Evolutionary conservation across 2,329 filamentous ascomycete species (phyloP).

Genomic region (Chrysoporthe cubensis): DNA sequence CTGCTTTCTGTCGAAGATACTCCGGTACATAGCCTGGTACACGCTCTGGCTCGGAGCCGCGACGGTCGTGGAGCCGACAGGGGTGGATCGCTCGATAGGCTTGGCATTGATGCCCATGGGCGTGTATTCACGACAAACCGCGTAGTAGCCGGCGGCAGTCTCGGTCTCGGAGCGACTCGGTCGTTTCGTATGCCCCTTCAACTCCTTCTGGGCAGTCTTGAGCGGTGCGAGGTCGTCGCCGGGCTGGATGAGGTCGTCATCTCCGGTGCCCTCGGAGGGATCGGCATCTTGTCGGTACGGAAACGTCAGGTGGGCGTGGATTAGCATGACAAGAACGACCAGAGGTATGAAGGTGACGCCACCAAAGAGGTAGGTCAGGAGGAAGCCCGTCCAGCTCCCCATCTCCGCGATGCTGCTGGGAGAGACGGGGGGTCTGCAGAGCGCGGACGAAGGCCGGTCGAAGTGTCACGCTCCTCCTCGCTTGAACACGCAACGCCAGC

Average conservation of each 20-base stretch:
- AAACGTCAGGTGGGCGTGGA: slow-evolving; percentile 71
- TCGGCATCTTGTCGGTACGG: slow-evolving; percentile 54
- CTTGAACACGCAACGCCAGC: slow-evolving; percentile 25
- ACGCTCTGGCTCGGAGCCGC: slow-evolving; percentile 86
- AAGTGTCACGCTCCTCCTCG: slow-evolving; percentile 24
- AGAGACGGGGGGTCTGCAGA: slow-evolving; percentile 1
- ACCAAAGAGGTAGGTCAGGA: slow-evolving; percentile 81
- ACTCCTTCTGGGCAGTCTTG: slow-evolving; percentile 60
- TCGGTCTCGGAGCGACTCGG: slow-evolving; percentile 65
- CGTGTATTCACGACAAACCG: slow-evolving; percentile 91
- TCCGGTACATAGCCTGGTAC: slow-evolving; percentile 97
- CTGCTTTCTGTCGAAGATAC: slow-evolving; percentile 84
- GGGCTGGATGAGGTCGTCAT: slow-evolving; percentile 55
- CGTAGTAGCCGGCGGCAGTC: slow-evolving; percentile 89
- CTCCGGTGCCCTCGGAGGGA: slow-evolving; percentile 36
- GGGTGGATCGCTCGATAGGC: slow-evolving; percentile 83
- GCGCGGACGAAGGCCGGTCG: slow-evolving; percentile 17
- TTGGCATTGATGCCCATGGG: slow-evolving; percentile 91
- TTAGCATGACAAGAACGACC: slow-evolving; percentile 61
- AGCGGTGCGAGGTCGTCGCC: slow-evolving; percentile 69
- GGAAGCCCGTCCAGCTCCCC: slow-evolving; percentile 60
- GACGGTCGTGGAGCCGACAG: slow-evolving; percentile 74
- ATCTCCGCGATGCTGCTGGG: slow-evolving; percentile 39
- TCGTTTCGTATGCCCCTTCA: slow-evolving; percentile 60
- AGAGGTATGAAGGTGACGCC: slow-evolving; percentile 87